A percentile compares a stretch with the other conserved stretches of the same genome.
Evolutionary conservation across 2,329 filamentous ascomycete genomes (phyloP).

Genomic region (Microcera coccophila): DNA sequence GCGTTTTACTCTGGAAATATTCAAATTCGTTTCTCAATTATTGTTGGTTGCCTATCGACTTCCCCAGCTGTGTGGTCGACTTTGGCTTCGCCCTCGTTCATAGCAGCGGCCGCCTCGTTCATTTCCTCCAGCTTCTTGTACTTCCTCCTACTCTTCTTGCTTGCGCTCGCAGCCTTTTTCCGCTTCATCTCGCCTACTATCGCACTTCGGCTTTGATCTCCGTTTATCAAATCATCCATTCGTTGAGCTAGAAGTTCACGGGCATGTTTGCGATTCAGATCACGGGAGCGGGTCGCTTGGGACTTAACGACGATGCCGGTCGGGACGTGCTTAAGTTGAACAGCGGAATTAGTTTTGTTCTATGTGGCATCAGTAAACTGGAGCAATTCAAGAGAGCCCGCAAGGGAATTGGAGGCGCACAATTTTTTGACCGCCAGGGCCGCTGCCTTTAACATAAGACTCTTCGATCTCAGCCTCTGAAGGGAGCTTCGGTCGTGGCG

Average conservation of each 20-base stretch:
- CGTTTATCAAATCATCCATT: slow-evolving; percentile 69
- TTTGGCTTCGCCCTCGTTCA: slow-evolving; percentile 3
- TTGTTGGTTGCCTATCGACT: background rate
- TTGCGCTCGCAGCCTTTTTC: slow-evolving; percentile 69
- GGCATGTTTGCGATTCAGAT: slow-evolving; percentile 84
- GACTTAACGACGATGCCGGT: slow-evolving; percentile 92
- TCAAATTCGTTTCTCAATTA: slow-evolving; percentile 7
- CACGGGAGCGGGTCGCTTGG: slow-evolving; percentile 82
- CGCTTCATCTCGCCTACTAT: slow-evolving; percentile 61
- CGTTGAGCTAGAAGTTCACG: slow-evolving; percentile 70
- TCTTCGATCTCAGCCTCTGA: slow-evolving; percentile 78
- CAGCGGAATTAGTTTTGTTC: slow-evolving; percentile 96
- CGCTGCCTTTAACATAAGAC: slow-evolving; percentile 82
- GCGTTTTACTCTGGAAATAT: background rate
- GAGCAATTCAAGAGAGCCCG: background rate
- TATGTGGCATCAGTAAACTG: too few species aligned
- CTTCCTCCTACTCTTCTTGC: slow-evolving; percentile 80
- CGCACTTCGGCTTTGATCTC: slow-evolving; percentile 62
- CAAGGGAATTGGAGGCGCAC: slow-evolving; percentile 42
- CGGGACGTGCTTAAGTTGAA: slow-evolving; percentile 85
- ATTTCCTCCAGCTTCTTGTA: slow-evolving; percentile 60
- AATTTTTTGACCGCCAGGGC: slow-evolving; percentile 95
- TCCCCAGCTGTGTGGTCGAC: background rate
- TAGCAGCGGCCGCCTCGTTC: slow-evolving; percentile 12
- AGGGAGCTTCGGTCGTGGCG: slow-evolving; percentile 68